Conservation (phyloP, 1,139 yeast genomes). For the Nakaseomyces kungkrabaensis region DNA sequence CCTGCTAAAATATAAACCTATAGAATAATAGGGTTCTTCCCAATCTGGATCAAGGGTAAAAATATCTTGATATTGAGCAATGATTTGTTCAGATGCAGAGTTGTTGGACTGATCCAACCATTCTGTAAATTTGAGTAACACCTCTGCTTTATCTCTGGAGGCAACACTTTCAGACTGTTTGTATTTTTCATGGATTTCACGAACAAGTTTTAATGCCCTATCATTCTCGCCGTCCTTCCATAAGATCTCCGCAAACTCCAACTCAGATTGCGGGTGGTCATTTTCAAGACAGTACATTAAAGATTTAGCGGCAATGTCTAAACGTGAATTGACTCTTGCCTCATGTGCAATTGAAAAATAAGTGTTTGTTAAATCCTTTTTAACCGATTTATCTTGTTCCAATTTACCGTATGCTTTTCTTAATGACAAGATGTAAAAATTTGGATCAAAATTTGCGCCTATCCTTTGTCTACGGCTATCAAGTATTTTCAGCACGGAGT, state of each 20-base stretch:
- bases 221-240: constrained; percentile 91
- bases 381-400: constrained; percentile 31
- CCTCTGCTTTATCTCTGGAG: constrained; percentile 36
- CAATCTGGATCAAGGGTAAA: constrained; percentile 48
- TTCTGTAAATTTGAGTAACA: constrained; percentile 67
- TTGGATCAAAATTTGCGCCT: constrained; percentile 54
- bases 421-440: constrained; percentile 50
- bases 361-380: constrained; percentile 38
- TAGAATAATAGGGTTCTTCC: constrained; percentile 73
- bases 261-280: constrained; percentile 43
- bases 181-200: constrained; percentile 33
- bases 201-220: constrained; percentile 65
- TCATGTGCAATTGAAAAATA: constrained; percentile 54
- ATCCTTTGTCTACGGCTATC: constrained; percentile 38
- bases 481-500: constrained; percentile 21
- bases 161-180: constrained; percentile 14
- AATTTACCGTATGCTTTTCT: constrained; percentile 48
- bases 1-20: constrained; percentile 74
- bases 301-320: constrained; percentile 65
- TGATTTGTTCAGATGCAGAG: constrained; percentile 65
- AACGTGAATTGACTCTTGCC: constrained; percentile 58
- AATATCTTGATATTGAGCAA: constrained; percentile 57
- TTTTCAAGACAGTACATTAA: constrained; percentile 54
- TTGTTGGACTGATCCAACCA: constrained; percentile 89
- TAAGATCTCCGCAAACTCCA: constrained; percentile 73